Conservation (phyloP, 1,284 basidiomycete species). For the Anthracocystis setariae region DNA sequence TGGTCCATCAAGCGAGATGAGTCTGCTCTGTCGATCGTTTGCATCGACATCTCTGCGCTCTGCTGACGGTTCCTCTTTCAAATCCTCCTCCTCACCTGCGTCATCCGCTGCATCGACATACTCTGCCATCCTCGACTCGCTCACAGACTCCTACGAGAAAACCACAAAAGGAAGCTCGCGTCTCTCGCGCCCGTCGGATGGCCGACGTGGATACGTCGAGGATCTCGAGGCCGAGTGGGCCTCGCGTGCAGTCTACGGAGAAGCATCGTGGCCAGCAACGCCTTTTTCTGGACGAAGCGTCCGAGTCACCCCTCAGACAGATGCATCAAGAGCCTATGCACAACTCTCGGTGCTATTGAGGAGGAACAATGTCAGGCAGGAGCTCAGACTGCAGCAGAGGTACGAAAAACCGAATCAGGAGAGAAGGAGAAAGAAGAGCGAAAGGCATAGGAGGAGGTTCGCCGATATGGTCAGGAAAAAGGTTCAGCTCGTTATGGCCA, state of each 20-base stretch:
- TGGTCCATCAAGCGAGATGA: conserved; percentile 18
- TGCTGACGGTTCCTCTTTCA: conserved; percentile 11
- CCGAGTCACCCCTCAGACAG: conserved; percentile 24
- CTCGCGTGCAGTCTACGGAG: conserved; percentile 31
- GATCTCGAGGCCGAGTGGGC: conserved; percentile 47
- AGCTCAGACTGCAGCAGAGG: conserved; percentile 58
- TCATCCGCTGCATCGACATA: conserved; percentile 29
- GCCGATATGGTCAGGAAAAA: conserved; percentile 65
- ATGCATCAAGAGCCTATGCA: conserved; percentile 37
- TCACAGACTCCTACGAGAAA: conserved; percentile 30
- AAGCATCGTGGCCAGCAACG: conserved; percentile 38
- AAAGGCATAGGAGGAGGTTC: conserved; percentile 64
- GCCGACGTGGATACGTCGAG: conserved; percentile 29
- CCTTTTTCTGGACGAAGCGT: conserved; percentile 43
- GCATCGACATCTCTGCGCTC: conserved; percentile 27
- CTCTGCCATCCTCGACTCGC: conserved; percentile 39
- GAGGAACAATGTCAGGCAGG: conserved; percentile 59
- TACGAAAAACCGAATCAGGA: conserved; percentile 67
- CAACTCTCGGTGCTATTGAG: conserved; percentile 40
- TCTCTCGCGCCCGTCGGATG: conserved; percentile 27
- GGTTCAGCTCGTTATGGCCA: conserved; percentile 65
- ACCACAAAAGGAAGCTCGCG: conserved; percentile 16
- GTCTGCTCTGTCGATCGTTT: conserved; percentile 36
- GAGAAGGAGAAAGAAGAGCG: conserved; percentile 61
- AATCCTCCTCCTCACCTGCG: conserved; percentile 1